Base-by-base conservation (phyloP, 2,329 filamentous ascomycete species). In the Fusarium setosum region DNA sequence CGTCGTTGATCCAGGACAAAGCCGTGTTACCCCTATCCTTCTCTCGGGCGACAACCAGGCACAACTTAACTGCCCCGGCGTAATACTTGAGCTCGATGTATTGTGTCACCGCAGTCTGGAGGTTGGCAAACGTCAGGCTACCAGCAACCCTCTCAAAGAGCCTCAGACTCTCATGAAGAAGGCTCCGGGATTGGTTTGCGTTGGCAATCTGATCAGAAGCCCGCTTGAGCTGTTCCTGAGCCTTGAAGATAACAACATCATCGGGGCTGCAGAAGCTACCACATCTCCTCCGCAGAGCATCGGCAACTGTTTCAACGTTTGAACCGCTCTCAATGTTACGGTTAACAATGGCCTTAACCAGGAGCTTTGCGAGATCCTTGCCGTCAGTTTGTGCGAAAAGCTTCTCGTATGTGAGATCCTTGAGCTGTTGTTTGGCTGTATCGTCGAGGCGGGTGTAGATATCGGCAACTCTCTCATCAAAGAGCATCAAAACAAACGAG, bases 331-430 rank as follows among this genome's bases (percentile, higher is more conserved):
- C 92, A 71, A 99, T 99, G 76, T 97, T 99, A 72, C 94, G 90
- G 77, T 98, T 98, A 54, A 99, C 96, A 73, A 99, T 98, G 1
- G 95, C 94, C 77, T 98, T 99, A 56, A 99, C 96, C 2, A 99
- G 84, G 55, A 97, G 87, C 77, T 97, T 97, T 4, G 95, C 96
- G 21, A 98, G 86, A 11, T 97, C 93, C 70, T 93, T 93, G 29
- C 96, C 96, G 17, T 89, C 85, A 6, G 85, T 79, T 38, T 91
- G 89, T 5, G 93, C 92, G 76, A 99, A 98, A 0, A 99, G 87
- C 42, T 88, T 87, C 76, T 98, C 93, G 73, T 93, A 99, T 0
- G 93, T 97, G 52, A 99, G 84, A 32, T 90, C 86, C 59, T 88
- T 86, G 51, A 97, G 88, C 59, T 89, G 86, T 65, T 90, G 84